Base-by-base conservation (phyloP, 1,284 basidiomycete species). In the Cerrena zonata region DNA sequence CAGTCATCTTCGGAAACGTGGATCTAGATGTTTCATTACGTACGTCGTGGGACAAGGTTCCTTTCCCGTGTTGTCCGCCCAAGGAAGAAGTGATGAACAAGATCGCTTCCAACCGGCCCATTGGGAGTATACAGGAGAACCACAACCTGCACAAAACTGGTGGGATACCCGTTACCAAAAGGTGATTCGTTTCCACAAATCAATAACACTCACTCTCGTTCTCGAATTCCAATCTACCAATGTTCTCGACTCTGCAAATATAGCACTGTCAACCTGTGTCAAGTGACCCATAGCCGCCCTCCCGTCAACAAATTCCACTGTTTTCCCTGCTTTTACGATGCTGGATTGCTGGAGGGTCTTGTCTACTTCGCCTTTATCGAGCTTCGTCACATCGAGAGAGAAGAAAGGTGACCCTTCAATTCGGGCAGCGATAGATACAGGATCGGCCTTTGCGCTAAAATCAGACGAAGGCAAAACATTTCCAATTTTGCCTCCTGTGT, bases 71-170 rank as follows among this genome's bases (percentile, higher is more conserved):
- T 82, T 82, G 52, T 84, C 75, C 12, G 76, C 74, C 82, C 86
- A 87, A 3, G 86, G 86, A 21, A 89, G 65, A 5, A 90, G 70
- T 0, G 88, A 80, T 1, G 78, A 72, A 65, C 95, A 99, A 3
- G 79, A 77, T 3, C 93, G 71, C 70, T 99, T 99, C 92, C 94
- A 98, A 0, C 95, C 95, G 2, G 84, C 92, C 94, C 94, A 98
- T 56, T 92, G 77, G 1, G 90, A 89, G 65, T 94, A 91, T 1
- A 86, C 84, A 2, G 77, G 77, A 0, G 86, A 80, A 1, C 94
- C 92, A 66, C 95, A 99, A 0, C 80, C 86, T 1, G 94, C 80
- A 65, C 95, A 99, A 70, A 89, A 96, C 86, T 91, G 60, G n/a
- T 4, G 26, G 26, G 37, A 46, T 46, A 53, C 48, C 38, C 46